These are phyloP conservation scores for Colletotrichum spinosum DNA, from an alignment of 2,329 filamentous ascomycete genomes.

Conservation along the genomic window DNA sequence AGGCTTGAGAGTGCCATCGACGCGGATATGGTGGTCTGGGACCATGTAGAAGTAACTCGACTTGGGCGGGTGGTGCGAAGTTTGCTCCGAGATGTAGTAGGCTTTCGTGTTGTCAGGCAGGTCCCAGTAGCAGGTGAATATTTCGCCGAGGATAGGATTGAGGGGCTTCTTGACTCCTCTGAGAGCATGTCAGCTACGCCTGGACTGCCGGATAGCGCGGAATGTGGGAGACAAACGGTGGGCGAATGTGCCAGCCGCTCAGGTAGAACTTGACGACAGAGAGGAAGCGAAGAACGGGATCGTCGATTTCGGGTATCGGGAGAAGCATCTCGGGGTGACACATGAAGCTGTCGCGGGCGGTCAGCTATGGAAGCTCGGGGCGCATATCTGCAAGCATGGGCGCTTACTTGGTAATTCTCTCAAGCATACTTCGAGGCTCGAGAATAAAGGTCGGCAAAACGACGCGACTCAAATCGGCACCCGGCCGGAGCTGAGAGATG, in stretches of 20 bases:
- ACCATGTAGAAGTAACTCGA: conserved; percentile 99
- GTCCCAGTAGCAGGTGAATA: conserved; percentile 96
- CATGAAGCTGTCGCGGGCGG: conserved; percentile 81
- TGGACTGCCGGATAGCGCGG: conserved; percentile 19
- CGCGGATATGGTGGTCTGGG: conserved; percentile 91
- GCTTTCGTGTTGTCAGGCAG: conserved; percentile 84
- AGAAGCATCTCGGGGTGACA: conserved; percentile 97
- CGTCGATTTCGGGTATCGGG: conserved; percentile 86
- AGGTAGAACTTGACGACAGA: conserved; percentile 98
- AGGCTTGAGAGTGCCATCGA: conserved; percentile 95
- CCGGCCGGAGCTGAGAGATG: conserved; percentile 95
- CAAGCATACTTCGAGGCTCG: conserved; percentile 96
- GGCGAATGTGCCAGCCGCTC: conserved; percentile 98
- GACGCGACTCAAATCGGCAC: conserved; percentile 93
- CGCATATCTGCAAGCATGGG: not conserved
- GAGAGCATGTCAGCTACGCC: conserved; percentile 29
- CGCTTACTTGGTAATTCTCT: conserved; percentile 95
- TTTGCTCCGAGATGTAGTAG: conserved; percentile 98
- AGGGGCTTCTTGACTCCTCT: conserved; percentile 98
- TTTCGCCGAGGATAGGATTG: conserved; percentile 95
- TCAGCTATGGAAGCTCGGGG: conserved; percentile 23
- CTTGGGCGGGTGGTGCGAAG: conserved; percentile 97
- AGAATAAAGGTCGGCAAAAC: conserved; percentile 97
- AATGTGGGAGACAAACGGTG: conserved; percentile 73
- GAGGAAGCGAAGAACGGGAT: conserved; percentile 89